Conservation (phyloP, 805 yeast species). For the Yamadazyma kitorensis region DNA sequence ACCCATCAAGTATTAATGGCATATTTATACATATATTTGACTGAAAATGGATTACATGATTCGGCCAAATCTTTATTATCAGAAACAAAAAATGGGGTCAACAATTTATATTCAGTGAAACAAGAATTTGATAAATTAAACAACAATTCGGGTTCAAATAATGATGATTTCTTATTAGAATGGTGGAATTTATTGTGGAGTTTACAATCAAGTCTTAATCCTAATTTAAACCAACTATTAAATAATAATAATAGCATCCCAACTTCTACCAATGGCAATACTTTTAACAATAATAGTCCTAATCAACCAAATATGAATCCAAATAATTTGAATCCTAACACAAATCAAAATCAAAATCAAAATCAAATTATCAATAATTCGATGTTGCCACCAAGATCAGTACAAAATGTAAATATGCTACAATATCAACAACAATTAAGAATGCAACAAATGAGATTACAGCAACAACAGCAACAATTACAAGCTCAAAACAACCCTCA, state of each 20-base stretch:
- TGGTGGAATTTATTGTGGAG: slow-evolving; percentile 58
- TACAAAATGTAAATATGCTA: slow-evolving; percentile 13
- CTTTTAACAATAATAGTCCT: slow-evolving; percentile 1
- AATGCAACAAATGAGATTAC: slow-evolving; percentile 23
- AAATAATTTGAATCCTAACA: not conserved
- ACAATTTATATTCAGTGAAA: slow-evolving; percentile 10
- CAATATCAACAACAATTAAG: slow-evolving; percentile 23
- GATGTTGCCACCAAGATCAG: slow-evolving; percentile 12
- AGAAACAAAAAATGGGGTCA: slow-evolving; percentile 12
- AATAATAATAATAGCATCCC: slow-evolving; percentile 4
- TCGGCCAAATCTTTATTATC: slow-evolving; percentile 47
- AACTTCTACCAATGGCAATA: not conserved
- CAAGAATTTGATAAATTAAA: slow-evolving; percentile 15
- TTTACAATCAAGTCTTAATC: slow-evolving; percentile 43
- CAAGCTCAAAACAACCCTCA: slow-evolving; percentile 16
- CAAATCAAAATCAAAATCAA: no score
- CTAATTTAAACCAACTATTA: slow-evolving; percentile 24
- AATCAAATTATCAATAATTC: not conserved
- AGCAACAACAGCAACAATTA: slow-evolving; percentile 21
- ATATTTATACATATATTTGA: slow-evolving; percentile 49
- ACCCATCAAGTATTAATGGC: slow-evolving; percentile 47
- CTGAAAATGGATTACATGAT: slow-evolving; percentile 45
- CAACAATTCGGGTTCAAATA: slow-evolving; percentile 28
- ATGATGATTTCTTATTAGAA: slow-evolving; percentile 49
- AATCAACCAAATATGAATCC: not conserved